Conservation (phyloP, 1,139 yeast species). For the Kodamaea sp. region DNA sequence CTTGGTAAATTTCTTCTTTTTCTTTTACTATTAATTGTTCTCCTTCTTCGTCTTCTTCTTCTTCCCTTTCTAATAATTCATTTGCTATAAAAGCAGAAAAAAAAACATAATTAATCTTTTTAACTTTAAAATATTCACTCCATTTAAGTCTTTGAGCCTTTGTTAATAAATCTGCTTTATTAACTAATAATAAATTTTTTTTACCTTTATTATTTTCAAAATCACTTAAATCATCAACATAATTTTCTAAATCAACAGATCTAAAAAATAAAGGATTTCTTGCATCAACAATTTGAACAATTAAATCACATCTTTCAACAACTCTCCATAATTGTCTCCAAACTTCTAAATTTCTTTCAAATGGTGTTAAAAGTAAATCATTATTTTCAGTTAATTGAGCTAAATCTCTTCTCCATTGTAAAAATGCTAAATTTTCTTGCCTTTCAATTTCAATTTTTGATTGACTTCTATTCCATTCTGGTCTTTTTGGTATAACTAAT, state of each 20-base stretch:
- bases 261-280: constrained; percentile 89
- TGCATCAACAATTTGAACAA: constrained; percentile 97
- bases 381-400: constrained; percentile 79
- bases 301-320: constrained; percentile 87
- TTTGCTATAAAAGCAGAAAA: constrained; percentile 90
- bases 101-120: constrained; percentile 79
- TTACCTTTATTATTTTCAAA: constrained; percentile 49
- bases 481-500: constrained; percentile 93
- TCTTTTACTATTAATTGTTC: constrained; percentile 16
- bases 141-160: constrained; percentile 73
- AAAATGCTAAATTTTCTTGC: constrained; percentile 84
- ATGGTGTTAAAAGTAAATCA: constrained; percentile 88
- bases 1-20: constrained; percentile 17
- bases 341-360: constrained; percentile 94
- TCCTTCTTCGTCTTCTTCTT: constrained; percentile 28
- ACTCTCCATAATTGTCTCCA: constrained; percentile 99
- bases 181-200: constrained; percentile 77
- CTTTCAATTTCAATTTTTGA: constrained; percentile 78
- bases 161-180: constrained; percentile 88
- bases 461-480: constrained; percentile 72
- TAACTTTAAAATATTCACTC: constrained; percentile 75
- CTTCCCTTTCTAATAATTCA: constrained; percentile 59
- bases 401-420: constrained; percentile 89
- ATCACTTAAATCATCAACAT: constrained; percentile 68
- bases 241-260: constrained; percentile 81